Conservation (phyloP, 2,329 filamentous ascomycete genomes). For the Ascochyta fabae region DNA sequence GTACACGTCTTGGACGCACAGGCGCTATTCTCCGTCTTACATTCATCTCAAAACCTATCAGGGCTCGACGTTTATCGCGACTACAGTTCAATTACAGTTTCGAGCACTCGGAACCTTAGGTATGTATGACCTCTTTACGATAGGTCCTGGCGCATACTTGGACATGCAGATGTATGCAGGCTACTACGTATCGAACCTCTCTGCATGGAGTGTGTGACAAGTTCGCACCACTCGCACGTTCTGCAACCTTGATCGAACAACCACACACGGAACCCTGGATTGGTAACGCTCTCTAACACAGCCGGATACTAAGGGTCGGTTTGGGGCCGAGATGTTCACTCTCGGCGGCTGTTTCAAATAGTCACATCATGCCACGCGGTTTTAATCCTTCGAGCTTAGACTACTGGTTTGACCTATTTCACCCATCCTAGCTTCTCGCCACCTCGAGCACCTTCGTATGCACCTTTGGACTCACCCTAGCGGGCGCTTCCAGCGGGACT, state of each 20-base stretch:
- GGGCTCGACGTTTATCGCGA: constrained; percentile 9
- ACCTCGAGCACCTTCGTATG: background rate
- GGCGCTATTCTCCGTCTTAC: constrained; percentile 8
- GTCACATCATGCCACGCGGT: background rate
- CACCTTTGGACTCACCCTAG: background rate
- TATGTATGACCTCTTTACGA: background rate
- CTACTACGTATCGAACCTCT: background rate
- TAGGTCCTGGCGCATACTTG: background rate
- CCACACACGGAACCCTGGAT: background rate
- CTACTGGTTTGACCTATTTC: background rate
- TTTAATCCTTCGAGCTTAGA: background rate
- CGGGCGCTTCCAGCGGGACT: constrained; percentile 21
- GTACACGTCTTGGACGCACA: background rate
- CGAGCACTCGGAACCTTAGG: background rate
- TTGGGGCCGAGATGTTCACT: background rate
- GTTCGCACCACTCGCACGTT: background rate
- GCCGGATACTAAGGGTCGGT: background rate
- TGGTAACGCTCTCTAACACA: background rate
- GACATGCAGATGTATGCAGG: background rate
- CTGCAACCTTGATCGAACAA: background rate
- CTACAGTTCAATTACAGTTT: background rate
- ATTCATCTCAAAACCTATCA: background rate
- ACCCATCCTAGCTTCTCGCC: background rate
- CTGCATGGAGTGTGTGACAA: constrained; percentile 11
- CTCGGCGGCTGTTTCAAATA: background rate